Percentiles rank a stretch among this genome's conserved stretches.
Evolutionary conservation across 1,284 basidiomycete species (phyloP).

Genomic region (Amylostereum areolatum): DNA sequence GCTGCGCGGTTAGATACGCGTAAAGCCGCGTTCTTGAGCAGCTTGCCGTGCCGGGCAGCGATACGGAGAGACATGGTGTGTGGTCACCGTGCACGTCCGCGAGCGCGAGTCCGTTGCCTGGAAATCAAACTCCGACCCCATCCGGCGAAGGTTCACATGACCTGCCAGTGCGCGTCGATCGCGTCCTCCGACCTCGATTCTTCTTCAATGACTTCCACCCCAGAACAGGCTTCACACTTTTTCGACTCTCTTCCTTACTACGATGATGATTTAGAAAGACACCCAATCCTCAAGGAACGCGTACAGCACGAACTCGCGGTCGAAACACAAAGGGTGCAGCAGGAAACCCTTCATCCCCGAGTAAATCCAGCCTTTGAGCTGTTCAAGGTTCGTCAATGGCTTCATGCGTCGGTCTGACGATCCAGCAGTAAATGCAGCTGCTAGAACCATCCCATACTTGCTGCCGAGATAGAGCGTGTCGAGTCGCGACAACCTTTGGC

Average conservation of each 20-base stretch:
- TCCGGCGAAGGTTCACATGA: neutral
- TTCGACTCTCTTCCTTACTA: slow-evolving; percentile 93
- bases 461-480: slow-evolving; percentile 68
- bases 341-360: slow-evolving; percentile 53
- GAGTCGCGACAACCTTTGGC: slow-evolving; percentile 66
- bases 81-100: slow-evolving; percentile 15
- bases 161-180: too few relatives aligned
- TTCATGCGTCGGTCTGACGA: neutral
- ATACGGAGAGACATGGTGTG: slow-evolving; percentile 36
- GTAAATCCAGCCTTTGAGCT: slow-evolving; percentile 65
- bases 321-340: slow-evolving; percentile 49
- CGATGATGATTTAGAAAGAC: slow-evolving; percentile 84
- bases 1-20: slow-evolving; percentile 18
- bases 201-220: slow-evolving; percentile 1
- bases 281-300: slow-evolving; percentile 63
- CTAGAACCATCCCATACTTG: slow-evolving; percentile 61
- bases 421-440: neutral
- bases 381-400: slow-evolving; percentile 55
- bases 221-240: slow-evolving; percentile 11
- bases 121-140: slow-evolving; percentile 18
- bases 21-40: slow-evolving; percentile 13
- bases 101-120: slow-evolving; percentile 3
- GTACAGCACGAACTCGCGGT: slow-evolving; percentile 70
- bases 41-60: slow-evolving; percentile 12
- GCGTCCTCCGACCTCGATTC: slow-evolving; percentile 13